Conservation (phyloP, 805 yeast genomes). For the Cyberlindnera meyerae region DNA sequence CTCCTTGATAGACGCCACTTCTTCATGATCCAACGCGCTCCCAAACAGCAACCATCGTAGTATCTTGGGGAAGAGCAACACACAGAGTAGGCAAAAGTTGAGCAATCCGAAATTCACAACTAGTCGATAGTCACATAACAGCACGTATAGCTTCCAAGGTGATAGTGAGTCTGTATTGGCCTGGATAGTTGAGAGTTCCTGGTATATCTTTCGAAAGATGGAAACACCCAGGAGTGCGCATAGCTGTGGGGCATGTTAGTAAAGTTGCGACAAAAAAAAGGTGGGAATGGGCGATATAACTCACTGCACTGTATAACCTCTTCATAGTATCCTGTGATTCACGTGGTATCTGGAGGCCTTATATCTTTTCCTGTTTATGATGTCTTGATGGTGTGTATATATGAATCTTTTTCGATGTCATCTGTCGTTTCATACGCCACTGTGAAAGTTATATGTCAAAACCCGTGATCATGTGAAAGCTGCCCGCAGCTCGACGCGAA, state of each 20-base stretch:
- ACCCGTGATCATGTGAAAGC: too few species aligned
- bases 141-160: constrained; percentile 1
- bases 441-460: too few species aligned
- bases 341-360: too few species aligned
- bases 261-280: too few species aligned
- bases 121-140: constrained; percentile 5
- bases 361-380: too few species aligned
- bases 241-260: constrained; percentile 1
- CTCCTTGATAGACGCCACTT: constrained; percentile 10
- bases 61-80: constrained; percentile 7
- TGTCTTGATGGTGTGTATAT: too few species aligned
- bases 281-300: background rate
- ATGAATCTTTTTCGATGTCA: too few species aligned
- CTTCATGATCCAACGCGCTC: constrained; percentile 3
- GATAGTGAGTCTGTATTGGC: constrained; percentile 1
- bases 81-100: constrained; percentile 6
- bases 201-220: constrained; percentile 9
- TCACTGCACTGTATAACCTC: constrained; percentile 8
- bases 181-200: constrained; percentile 3
- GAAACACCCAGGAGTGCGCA: constrained; percentile 11
- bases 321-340: too few species aligned
- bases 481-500: too few species aligned
- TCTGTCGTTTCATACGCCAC: too few species aligned
- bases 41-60: constrained; percentile 14
- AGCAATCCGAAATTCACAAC: constrained; percentile 12